Base-by-base conservation (phyloP, 176 grass and related monocot genomes). In the Triticum monococcum region DNA sequence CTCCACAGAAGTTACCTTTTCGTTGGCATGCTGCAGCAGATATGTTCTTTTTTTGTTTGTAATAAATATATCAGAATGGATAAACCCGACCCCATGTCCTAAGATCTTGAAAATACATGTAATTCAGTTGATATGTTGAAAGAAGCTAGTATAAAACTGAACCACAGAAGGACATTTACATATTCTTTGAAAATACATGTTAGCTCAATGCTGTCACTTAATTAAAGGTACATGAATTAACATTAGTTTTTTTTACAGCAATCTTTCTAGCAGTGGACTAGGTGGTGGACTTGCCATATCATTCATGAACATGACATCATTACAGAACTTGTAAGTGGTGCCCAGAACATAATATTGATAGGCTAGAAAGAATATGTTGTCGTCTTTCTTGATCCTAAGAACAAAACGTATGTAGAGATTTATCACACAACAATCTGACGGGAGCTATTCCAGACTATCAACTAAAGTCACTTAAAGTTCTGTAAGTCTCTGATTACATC, bases 341-440 rank as follows among this genome's bases (percentile, higher is more conserved):
- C 4, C 23, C 45, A 66, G 0, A 4, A 74, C 35, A 62, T 74
- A 45, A 8, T 8, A 74, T 74, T 73, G 9, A 12, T 31, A 1
- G 2, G 3, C 20, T 85, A 85, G 65, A 1, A 1, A 66, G 23
- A 50, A 5, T 52, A 2, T 35, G 23, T 50, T 70, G 37, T 2
- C 60, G 20, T 45, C 14, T 45, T 40, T 35, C 4, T 4, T 77
- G 40, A 85, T 1, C 26, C 11, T 85, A 48, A 68, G n/a, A 5
- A 24, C 4, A 16, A 66, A 46, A 64, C 1, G 9, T 52, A 10
- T 64, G 0, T 25, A 91, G 89, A 80, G 85, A 91, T 82, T 84
- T 91, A 31, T 91, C 89, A 38, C 35, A 85, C 9, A 91, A 91
- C 79, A 84, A 83, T 54, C 60, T 91, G 48, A 83, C 79, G 2